Base-by-base conservation (phyloP, 768 basidiomycete genomes). In the Phaffia australis region DNA sequence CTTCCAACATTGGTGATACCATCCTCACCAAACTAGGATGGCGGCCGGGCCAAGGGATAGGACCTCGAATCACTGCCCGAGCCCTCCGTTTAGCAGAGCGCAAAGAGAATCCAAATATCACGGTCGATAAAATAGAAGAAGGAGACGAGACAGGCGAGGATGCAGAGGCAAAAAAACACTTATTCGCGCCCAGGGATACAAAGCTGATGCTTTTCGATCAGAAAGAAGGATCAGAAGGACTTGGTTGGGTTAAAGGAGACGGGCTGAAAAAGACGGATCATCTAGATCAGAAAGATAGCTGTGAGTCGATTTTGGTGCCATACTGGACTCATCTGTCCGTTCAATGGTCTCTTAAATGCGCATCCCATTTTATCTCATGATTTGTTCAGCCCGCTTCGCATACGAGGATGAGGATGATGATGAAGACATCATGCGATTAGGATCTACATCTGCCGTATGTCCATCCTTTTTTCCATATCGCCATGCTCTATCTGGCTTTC, bases 1-100 rank as follows among this genome's bases (percentile, higher is more conserved):
- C 84, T 27, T 86, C 90, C 67, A 90, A 89, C 2, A 81, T 85
- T 30, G 94, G 94, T 0, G 85, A 88, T 3, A 84, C 84, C 47
- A 84, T 98, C 8, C 81, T 99, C 63, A 87, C 85, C 78, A 93
- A 90, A 77, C 92, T 97, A 87, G 94, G 95, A 0, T 97, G 95
- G 94, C 81, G 86, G 51, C 76, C 84, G 0, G 95, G 93, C 1
- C 91, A 93, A 76, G 95, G 94, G 16, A 84, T 98, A 23, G 95
- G 94, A 0, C 91, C 93, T 4, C 83, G 94, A 15, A 80, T 98
- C 35, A 84, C 89, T 5, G 81, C 86, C 69, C 81, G 83, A 47
- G 84, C 88, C 73, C 84, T 87, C 54, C 84, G 82, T 70, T 77
- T 83, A 29, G 6, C 58, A 60, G 51, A 49, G 49, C 56, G 78